Percentiles rank a stretch among this genome's conserved stretches.
phyloP scores from a whole-genome alignment of 2,329 filamentous ascomycete species.

The Fusarium sp. region DNA sequence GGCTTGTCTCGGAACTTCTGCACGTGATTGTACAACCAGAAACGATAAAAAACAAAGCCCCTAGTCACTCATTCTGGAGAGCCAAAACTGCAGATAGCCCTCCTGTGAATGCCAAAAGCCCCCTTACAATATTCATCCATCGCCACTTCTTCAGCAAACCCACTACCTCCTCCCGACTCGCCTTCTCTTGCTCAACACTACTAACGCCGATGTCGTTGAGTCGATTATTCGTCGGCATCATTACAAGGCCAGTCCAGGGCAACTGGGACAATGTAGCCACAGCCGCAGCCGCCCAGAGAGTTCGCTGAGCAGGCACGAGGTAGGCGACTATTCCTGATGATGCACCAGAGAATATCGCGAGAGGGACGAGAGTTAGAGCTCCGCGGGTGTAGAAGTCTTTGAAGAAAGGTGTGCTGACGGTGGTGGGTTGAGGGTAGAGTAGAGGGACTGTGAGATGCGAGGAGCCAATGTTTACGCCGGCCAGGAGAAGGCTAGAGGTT shows the following conservation, averaged over 20 bases:
- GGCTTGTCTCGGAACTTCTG: too few relatives aligned
- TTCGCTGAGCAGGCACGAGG: constrained; percentile 31
- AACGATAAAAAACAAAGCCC: neutral
- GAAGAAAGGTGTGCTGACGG: constrained; percentile 36
- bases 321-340: constrained; percentile 33
- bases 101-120: constrained; percentile 30
- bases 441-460: constrained; percentile 38
- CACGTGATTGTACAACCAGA: too few relatives aligned
- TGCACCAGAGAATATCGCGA: constrained; percentile 23
- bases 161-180: constrained; percentile 22
- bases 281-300: constrained; percentile 26
- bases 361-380: constrained; percentile 24
- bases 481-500: constrained; percentile 33
- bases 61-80: constrained; percentile 15
- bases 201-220: constrained; percentile 27
- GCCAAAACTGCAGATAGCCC: constrained; percentile 32
- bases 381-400: constrained; percentile 36
- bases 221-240: constrained; percentile 38
- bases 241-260: constrained; percentile 35
- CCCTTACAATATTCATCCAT: constrained; percentile 40
- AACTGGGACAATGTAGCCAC: constrained; percentile 25
- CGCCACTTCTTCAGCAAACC: constrained; percentile 32
- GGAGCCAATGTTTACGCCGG: constrained; percentile 32
- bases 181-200: constrained; percentile 26
- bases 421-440: constrained; percentile 29